Evolutionary conservation across 371 early-diverging fungal genomes (phyloP).

Genomic region (Rhizomucor pusillus): DNA sequence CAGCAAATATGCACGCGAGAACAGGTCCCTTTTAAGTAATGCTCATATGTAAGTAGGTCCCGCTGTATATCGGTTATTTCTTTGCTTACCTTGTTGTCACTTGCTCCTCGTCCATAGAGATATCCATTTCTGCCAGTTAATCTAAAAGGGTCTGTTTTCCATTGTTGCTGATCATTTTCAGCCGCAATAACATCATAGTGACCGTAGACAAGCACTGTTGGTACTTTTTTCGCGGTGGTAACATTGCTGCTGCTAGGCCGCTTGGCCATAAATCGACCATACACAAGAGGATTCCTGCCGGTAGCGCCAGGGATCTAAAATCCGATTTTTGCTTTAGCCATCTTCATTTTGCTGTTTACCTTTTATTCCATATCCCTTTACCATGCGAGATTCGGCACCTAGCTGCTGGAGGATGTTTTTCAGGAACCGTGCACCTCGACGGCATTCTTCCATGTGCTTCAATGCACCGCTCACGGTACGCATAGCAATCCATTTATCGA

Average conservation of each 20-base stretch:
- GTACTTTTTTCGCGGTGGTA: conserved; percentile 15
- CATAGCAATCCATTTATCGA: conserved; percentile 72
- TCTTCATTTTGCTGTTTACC: background rate
- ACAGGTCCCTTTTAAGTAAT: conserved; percentile 71
- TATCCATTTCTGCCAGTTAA: conserved; percentile 67
- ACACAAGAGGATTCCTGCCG: conserved; percentile 75
- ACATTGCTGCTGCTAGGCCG: conserved; percentile 4
- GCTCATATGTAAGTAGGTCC: background rate
- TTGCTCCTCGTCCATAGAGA: conserved; percentile 80
- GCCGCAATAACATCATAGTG: conserved; percentile 86
- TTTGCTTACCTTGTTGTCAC: conserved; percentile 67
- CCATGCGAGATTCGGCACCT: conserved; percentile 69
- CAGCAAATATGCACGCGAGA: conserved; percentile 76
- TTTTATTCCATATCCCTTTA: conserved; percentile 13
- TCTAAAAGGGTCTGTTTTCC: conserved; percentile 48
- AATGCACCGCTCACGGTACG: conserved; percentile 68
- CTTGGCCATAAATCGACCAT: conserved; percentile 63
- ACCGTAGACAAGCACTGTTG: conserved; percentile 75
- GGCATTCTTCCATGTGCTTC: conserved; percentile 70
- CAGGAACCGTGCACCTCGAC: conserved; percentile 73
- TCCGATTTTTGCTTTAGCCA: background rate
- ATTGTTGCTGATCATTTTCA: conserved; percentile 51
- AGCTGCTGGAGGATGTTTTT: conserved; percentile 68
- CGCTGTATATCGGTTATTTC: background rate
- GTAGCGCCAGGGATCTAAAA: conserved; percentile 57